phyloP scores from a whole-genome alignment of 1,139 yeast species.

The Yamadazyma diospyri region DNA sequence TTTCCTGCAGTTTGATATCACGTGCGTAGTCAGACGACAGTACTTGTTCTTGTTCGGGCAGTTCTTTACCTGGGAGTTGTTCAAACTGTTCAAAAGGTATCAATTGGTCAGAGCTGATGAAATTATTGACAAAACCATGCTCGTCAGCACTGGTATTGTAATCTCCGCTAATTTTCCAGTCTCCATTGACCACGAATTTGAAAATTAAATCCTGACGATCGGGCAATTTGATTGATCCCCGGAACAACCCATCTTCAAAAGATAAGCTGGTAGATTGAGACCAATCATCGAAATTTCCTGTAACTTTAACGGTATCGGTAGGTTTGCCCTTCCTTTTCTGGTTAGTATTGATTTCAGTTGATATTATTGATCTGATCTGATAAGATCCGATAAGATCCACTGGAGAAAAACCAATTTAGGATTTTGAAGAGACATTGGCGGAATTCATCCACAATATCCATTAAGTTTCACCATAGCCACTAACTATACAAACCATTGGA shows the following conservation, averaged over 20 bases:
- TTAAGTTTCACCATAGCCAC: too few species aligned
- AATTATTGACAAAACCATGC: slow-evolving; percentile 38
- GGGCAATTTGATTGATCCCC: slow-evolving; percentile 18
- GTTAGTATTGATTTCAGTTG: slow-evolving; percentile 4
- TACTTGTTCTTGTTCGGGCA: too few species aligned
- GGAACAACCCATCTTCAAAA: slow-evolving; percentile 14
- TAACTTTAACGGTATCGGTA: slow-evolving; percentile 28
- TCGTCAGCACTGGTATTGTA: slow-evolving; percentile 30
- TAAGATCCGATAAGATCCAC: too few species aligned
- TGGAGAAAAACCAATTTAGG: too few species aligned
- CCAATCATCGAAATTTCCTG: slow-evolving; percentile 46
- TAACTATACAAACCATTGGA: slow-evolving; percentile 19
- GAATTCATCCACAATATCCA: too few species aligned
- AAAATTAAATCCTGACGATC: slow-evolving; percentile 24
- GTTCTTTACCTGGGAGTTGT: slow-evolving; percentile 1
- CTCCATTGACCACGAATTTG: slow-evolving; percentile 37
- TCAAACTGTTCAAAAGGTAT: slow-evolving; percentile 15
- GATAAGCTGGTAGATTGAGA: slow-evolving; percentile 18
- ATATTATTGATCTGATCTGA: not conserved
- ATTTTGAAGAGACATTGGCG: too few species aligned
- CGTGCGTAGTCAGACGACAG: too few species aligned
- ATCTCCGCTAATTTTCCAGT: slow-evolving; percentile 29
- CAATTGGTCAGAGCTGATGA: slow-evolving; percentile 28
- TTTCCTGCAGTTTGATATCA: not conserved
- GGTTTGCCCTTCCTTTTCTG: slow-evolving; percentile 5